Percentiles rank a stretch among this genome's conserved stretches.
These are phyloP conservation scores for Cryphonectria carpinicola DNA, from an alignment of 2,329 filamentous ascomycete genomes.

Conservation along the genomic window DNA sequence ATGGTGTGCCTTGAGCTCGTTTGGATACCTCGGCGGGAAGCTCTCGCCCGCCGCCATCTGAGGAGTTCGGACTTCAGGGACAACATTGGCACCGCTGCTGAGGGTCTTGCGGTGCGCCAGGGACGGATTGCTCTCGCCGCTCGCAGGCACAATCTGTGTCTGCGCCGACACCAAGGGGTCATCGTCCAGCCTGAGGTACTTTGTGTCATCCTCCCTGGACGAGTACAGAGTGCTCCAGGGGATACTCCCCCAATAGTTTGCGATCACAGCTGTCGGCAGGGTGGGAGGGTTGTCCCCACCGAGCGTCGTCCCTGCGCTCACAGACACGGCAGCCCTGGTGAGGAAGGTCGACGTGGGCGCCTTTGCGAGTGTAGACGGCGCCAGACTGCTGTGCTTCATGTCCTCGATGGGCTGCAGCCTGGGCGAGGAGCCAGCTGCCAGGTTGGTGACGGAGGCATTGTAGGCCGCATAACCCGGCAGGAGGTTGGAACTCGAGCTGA, in stretches of 20 bases:
- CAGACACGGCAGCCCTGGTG: conserved; percentile 81
- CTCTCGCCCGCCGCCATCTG: conserved; percentile 50
- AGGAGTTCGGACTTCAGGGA: conserved; percentile 30
- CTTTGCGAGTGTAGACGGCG: conserved; percentile 80
- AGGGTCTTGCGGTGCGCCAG: conserved; percentile 35
- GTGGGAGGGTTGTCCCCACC: conserved; percentile 59
- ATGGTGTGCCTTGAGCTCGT: conserved; percentile 82
- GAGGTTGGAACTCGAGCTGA: conserved; percentile 81
- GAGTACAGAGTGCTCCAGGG: conserved; percentile 63
- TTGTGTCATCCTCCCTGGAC: conserved; percentile 33
- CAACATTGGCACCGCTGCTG: conserved; percentile 33
- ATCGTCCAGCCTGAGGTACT: conserved; percentile 33
- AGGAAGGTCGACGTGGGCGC: conserved; percentile 83
- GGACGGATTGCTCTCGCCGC: conserved; percentile 32
- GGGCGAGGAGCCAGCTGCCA: conserved; percentile 39
- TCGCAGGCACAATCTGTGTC: conserved; percentile 38
- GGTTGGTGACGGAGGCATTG: conserved; percentile 31
- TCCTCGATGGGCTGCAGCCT: conserved; percentile 47
- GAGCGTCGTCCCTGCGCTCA: conserved; percentile 76
- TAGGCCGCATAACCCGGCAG: conserved; percentile 62
- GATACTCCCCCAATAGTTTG: conserved; percentile 91
- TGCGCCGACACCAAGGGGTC: conserved; percentile 44
- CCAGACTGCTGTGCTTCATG: conserved; percentile 65
- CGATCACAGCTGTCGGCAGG: conserved; percentile 83
- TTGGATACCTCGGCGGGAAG: conserved; percentile 78